A percentile compares a stretch with the other conserved stretches of the same genome.
phyloP scores from a whole-genome alignment of 1,284 basidiomycete genomes.

The Irpex sp. region DNA sequence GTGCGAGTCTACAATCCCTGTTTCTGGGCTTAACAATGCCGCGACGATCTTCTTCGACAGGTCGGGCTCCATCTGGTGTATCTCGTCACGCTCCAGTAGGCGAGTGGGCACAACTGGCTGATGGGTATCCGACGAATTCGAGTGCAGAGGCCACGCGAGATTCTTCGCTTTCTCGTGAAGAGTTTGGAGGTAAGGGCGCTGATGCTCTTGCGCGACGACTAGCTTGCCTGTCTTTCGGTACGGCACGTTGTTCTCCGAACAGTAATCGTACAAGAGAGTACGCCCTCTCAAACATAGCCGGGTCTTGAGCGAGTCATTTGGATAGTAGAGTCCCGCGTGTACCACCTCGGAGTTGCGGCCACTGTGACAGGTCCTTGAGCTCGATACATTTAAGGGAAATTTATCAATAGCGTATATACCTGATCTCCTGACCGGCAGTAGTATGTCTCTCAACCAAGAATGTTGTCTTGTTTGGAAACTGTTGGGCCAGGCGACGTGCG shows the following conservation, averaged over 20 bases:
- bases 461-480: constrained; percentile 72
- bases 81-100: constrained; percentile 72
- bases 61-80: constrained; percentile 78
- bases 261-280: constrained; percentile 80
- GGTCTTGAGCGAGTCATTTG: constrained; percentile 83
- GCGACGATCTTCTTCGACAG: constrained; percentile 67
- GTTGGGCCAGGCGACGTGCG: constrained; percentile 69
- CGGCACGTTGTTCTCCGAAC: constrained; percentile 63
- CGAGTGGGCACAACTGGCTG: constrained; percentile 54
- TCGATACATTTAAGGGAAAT: neutral
- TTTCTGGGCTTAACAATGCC: constrained; percentile 82
- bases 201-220: constrained; percentile 70
- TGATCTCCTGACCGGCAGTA: constrained; percentile 77
- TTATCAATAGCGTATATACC: constrained; percentile 39
- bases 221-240: constrained; percentile 84
- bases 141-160: constrained; percentile 49
- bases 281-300: constrained; percentile 85
- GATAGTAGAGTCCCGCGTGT: constrained; percentile 89
- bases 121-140: constrained; percentile 15
- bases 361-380: constrained; percentile 34
- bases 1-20: constrained; percentile 92
- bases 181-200: constrained; percentile 66
- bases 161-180: constrained; percentile 63
- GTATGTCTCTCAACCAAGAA: constrained; percentile 83
- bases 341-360: constrained; percentile 97